Conservation (phyloP, 148 eudicot species). For the Beta vulgaris region DNA sequence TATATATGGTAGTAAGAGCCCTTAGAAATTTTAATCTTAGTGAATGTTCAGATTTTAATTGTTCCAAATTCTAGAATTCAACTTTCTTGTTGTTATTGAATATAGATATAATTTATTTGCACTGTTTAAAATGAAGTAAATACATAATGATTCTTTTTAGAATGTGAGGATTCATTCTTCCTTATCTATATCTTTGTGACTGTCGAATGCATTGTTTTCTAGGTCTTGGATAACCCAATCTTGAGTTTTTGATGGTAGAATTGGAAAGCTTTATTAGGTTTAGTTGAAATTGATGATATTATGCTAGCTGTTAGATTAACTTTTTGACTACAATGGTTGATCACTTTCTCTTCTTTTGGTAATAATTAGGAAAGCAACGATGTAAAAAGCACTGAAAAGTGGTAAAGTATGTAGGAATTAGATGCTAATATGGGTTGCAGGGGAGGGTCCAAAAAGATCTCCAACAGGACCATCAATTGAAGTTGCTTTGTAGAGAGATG, state of each 20-base stretch:
- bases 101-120: not conserved
- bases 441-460: conserved; percentile 18
- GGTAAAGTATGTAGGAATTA: conserved; percentile 17
- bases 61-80: conserved; percentile 3
- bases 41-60: not conserved
- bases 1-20: conserved; percentile 64
- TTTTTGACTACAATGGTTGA: not conserved
- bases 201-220: not conserved
- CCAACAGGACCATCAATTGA: not conserved
- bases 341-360: not conserved
- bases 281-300: not conserved
- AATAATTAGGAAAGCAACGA: not conserved
- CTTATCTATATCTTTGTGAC: not conserved
- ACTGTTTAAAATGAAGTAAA: conserved; percentile 11
- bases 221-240: not conserved
- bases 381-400: conserved; percentile 19
- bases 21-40: conserved; percentile 10
- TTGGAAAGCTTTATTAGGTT: not conserved
- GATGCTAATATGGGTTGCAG: conserved; percentile 27
- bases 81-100: conserved; percentile 14
- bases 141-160: conserved; percentile 18
- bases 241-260: not conserved
- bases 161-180: not conserved
- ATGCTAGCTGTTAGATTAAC: not conserved
- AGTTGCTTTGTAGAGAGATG: not conserved